Evolutionary conservation across 768 basidiomycete species (phyloP), one percentile per base, ranked within the genome.

Genomic region (Lepiota venenata): DNA sequence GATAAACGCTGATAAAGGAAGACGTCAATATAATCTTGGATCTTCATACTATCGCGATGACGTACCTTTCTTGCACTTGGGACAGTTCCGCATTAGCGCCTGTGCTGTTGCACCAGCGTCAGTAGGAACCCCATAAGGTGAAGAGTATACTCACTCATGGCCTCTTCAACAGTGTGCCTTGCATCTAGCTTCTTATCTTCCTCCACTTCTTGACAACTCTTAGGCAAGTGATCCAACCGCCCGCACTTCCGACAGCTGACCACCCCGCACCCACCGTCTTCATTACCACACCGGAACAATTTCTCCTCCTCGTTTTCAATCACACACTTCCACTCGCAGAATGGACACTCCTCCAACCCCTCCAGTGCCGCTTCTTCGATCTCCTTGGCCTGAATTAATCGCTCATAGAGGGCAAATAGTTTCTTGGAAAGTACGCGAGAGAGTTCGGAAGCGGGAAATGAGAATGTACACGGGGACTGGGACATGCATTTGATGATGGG

Each of bases 41-140:
- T 44, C 25, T 29, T 2, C 5, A 5, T 6, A 5, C 9, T 18
- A 46, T 55, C 29, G 41, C 56, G 56, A 53, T 16, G 20, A 47
- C 58, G 4, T 57, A 89, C 91, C 78, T 77, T 93, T 91, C 50
- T 81, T 66, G 69, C 91, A 96, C 55, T 85, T 87, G 0, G 94
- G 94, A 69, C 94, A 97, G 58, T 84, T 87, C 36, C 93, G 80
- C 83, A 93, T 88, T 11, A 95, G 72, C 2, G 93, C 93, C 41
- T 78, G 76, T 32, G 90, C 89, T 91, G 51, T 10, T 7, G 8
- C 42, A 38, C 11, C 32, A 3, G 3, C 48, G 43, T 58, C 16
- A 60, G 59, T 35, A 52, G 39, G 32, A 7, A 36, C 22, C 49
- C 21, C 10, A 38, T 39, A 15, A 38, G 10, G 15, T 5, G 32